Conservation (phyloP, 2,329 filamentous ascomycete genomes). For the Metarhizium sp. region DNA sequence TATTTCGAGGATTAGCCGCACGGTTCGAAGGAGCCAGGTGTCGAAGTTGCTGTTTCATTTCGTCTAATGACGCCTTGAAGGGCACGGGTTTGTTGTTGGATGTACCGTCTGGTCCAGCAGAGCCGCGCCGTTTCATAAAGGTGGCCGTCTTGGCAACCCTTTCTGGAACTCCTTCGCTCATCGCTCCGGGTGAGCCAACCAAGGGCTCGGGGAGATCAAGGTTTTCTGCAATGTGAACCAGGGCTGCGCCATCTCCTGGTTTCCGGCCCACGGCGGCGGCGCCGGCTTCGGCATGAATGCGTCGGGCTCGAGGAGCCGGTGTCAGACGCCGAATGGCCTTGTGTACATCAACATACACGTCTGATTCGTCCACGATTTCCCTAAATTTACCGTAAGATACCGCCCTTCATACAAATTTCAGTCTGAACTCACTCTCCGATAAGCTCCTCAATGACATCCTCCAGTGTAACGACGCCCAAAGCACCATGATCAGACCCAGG, state of each 20-base stretch:
- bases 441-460: conserved; percentile 96
- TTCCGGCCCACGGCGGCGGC: conserved; percentile 23
- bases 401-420: not conserved
- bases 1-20: conserved; percentile 52
- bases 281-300: conserved; percentile 27
- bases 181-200: conserved; percentile 26
- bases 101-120: conserved; percentile 44
- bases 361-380: conserved; percentile 98
- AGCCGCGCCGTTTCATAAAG: conserved; percentile 50
- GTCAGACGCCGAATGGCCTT: conserved; percentile 88
- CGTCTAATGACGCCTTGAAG: conserved; percentile 50
- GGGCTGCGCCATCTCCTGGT: conserved; percentile 17
- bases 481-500: conserved; percentile 89
- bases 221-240: conserved; percentile 33
- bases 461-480: conserved; percentile 86
- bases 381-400: conserved; percentile 31
- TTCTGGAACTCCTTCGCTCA: conserved; percentile 31
- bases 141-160: conserved; percentile 44
- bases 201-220: conserved; percentile 21
- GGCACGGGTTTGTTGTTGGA: conserved; percentile 36
- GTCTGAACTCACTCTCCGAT: conserved; percentile 75
- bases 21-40: conserved; percentile 56
- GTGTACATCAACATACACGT: conserved; percentile 96
- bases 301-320: conserved; percentile 70
- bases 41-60: conserved; percentile 54